phyloP scores from a whole-genome alignment of 148 eudicot species.

The Chenopodium quinoa region DNA sequence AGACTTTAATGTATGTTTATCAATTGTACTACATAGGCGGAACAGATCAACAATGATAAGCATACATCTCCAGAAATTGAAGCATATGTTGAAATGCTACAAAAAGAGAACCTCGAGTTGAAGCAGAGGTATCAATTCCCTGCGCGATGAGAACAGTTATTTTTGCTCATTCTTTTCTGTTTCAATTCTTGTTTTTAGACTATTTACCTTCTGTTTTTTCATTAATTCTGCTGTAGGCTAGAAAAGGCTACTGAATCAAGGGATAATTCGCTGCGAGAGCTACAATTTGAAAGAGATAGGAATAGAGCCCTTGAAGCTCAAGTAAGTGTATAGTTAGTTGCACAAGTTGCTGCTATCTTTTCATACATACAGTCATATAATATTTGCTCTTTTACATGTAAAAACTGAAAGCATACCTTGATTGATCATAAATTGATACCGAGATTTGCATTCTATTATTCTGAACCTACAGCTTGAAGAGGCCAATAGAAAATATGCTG shows the following conservation, averaged over 20 bases:
- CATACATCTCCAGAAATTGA: too few relatives aligned
- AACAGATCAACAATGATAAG: not conserved
- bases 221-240: constrained; percentile 5
- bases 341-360: not conserved
- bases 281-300: constrained; percentile 41
- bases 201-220: too few relatives aligned
- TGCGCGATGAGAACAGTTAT: not conserved
- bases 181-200: too few relatives aligned
- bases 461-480: constrained; percentile 37
- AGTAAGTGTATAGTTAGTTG: constrained; percentile 24
- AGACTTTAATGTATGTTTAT: not conserved
- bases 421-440: not conserved
- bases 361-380: not conserved
- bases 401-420: too few relatives aligned
- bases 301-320: constrained; percentile 37
- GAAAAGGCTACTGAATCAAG: constrained; percentile 6
- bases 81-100: constrained; percentile 23
- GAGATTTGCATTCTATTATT: not conserved
- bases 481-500: constrained; percentile 27
- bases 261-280: constrained; percentile 31
- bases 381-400: not conserved
- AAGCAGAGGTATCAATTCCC: constrained; percentile 17
- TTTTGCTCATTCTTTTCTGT: not conserved
- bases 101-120: constrained; percentile 35
- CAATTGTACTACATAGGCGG: constrained; percentile 6